Evolutionary conservation across 2,329 filamentous ascomycete genomes (phyloP).

Genomic region (Septoria linicola): DNA sequence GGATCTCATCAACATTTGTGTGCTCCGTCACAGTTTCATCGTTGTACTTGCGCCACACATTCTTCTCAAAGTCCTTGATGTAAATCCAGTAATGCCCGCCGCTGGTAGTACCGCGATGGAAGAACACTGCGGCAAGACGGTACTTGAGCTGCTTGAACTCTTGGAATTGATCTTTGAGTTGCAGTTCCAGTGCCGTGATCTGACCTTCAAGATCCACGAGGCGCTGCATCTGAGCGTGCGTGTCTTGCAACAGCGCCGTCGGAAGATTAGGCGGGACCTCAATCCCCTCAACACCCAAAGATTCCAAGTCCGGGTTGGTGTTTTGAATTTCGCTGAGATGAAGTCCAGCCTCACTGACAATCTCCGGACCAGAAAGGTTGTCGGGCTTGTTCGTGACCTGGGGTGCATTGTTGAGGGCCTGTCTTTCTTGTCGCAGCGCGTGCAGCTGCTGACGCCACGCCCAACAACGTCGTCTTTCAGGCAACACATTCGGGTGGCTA

Average conservation of each 20-base stretch:
- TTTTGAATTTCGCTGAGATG: conserved; percentile 46
- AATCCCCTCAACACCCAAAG: conserved; percentile 41
- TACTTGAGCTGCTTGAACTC: conserved; percentile 69
- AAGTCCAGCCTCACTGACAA: conserved; percentile 38
- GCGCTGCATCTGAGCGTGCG: conserved; percentile 47
- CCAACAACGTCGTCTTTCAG: conserved; percentile 70
- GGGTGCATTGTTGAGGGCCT: conserved; percentile 26
- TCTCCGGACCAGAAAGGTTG: conserved; percentile 32
- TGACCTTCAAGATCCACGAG: conserved; percentile 41
- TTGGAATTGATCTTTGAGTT: conserved; percentile 60
- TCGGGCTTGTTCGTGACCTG: conserved; percentile 14
- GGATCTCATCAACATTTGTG: conserved; percentile 57
- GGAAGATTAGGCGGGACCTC: conserved; percentile 45
- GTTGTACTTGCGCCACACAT: conserved; percentile 91
- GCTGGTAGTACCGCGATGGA: conserved; percentile 67
- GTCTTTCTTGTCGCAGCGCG: conserved; percentile 33
- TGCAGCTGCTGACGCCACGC: conserved; percentile 64
- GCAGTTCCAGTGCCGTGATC: conserved; percentile 50
- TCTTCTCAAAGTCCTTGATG: conserved; percentile 81
- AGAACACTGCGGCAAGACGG: conserved; percentile 85
- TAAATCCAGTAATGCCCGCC: conserved; percentile 95
- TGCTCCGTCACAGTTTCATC: conserved; percentile 75
- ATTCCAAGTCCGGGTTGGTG: conserved; percentile 41
- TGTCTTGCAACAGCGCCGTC: conserved; percentile 47
- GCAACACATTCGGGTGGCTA: conserved; percentile 60